Base-by-base conservation (phyloP, 2,329 filamentous ascomycete species). In the Exophiala mesophila region DNA sequence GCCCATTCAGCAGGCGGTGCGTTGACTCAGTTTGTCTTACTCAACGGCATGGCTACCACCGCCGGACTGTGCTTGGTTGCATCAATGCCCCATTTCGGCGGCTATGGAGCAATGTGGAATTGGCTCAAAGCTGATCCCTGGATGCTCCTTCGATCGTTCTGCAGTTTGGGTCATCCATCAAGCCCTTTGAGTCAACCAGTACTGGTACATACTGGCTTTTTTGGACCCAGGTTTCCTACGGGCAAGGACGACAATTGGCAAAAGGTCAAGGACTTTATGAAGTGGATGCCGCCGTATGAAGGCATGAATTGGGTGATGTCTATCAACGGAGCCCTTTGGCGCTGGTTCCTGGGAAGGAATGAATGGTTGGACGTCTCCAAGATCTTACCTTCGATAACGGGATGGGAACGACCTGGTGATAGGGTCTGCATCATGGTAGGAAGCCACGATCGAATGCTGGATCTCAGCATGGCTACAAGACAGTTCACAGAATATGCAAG, bases 1-100 rank as follows among this genome's bases (percentile, higher is more conserved):
- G 72, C 70, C 3, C 74, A 77, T 57, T 76, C 71, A 3, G 70
- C 67, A 34, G 73, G 74, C 4, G 74, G 70, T 4, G 73, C 71
- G 0, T 55, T 77, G 38, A 60, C 63, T 34, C 75, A 78, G 55
- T 71, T 67, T 26, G 55, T 75, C 4, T 56, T 78, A 5, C 67
- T 65, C 5, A 61, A 67, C 23, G 57, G 60, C 15, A 49, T 62
- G 10, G 61, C 67, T 6, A 61, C 52, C 26, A 69, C 71, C 4
- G 65, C 65, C 35, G 72, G 63, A 1, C 59, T 77, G 28, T 70
- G 62, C 5, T 59, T 77, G 28, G 55, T 72, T 19, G 72, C 63
- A 8, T 67, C 68, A 4, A 64, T 75, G 2, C 73, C 71, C 1
- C 68, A 66, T 3, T 73, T 67, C 58, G 72, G 66, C 31, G 66